phyloP scores from a whole-genome alignment of 179 eudicot genomes.

The Silene vulgaris region DNA sequence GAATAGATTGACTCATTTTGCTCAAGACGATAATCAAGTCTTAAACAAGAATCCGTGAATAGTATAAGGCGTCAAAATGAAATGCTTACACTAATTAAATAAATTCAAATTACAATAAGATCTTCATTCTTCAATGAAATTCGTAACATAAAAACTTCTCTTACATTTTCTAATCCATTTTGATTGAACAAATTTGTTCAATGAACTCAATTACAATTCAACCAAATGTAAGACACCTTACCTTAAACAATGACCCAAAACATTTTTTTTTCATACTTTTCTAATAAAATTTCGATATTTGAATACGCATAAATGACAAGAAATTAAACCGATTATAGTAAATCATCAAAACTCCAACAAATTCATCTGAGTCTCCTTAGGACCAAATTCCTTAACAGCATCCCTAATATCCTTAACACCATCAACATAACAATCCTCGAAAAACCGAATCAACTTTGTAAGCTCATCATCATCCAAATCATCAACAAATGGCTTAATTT shows the following conservation, averaged over 20 bases:
- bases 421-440: slow-evolving; percentile 38
- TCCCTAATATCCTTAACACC: slow-evolving; percentile 66
- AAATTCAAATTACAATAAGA: not conserved
- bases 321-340: not conserved
- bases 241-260: not conserved
- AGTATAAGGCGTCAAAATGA: not conserved
- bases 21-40: not conserved
- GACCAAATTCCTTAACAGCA: slow-evolving; percentile 38
- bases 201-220: not conserved
- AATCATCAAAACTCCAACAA: slow-evolving; percentile 9
- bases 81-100: no score
- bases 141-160: not conserved
- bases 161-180: not conserved
- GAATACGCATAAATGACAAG: not conserved
- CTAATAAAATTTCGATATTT: not conserved
- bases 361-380: not conserved
- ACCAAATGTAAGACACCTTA: not conserved
- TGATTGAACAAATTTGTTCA: slow-evolving; percentile 13
- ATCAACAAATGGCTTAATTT: slow-evolving; percentile 56
- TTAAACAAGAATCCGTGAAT: not conserved
- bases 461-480: slow-evolving; percentile 56
- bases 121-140: slow-evolving; percentile 8
- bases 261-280: not conserved
- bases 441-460: slow-evolving; percentile 42
- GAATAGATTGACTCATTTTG: no score